Conservation (phyloP, 2,329 filamentous ascomycete species). For the Paracoccidioides lutzii region DNA sequence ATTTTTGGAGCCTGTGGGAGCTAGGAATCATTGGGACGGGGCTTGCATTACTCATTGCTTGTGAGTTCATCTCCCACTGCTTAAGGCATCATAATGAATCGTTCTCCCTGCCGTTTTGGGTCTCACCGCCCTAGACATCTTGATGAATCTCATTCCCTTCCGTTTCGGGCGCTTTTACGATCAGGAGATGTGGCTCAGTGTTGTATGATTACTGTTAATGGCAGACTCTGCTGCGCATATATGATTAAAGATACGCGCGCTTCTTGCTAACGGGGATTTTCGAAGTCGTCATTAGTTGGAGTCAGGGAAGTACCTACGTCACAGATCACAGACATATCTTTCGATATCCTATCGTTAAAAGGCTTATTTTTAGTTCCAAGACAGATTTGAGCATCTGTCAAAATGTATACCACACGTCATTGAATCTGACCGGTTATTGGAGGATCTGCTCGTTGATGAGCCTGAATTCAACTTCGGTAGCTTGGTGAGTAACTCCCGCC, state of each 20-base stretch:
- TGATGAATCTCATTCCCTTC: constrained; percentile 9
- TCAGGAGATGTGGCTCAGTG: background rate
- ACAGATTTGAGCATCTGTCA: constrained; percentile 18
- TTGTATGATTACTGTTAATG: background rate
- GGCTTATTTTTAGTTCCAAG: constrained; percentile 78
- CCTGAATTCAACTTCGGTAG: constrained; percentile 73
- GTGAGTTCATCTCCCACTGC: constrained; percentile 37
- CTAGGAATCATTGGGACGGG: constrained; percentile 63
- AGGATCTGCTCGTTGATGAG: constrained; percentile 78
- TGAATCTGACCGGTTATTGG: constrained; percentile 1
- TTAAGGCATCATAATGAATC: constrained; percentile 9
- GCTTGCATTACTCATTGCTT: constrained; percentile 54
- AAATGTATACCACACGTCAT: constrained; percentile 2
- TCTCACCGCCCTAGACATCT: background rate
- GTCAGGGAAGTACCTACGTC: constrained; percentile 46
- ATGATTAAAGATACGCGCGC: background rate
- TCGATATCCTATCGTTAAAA: constrained; percentile 80
- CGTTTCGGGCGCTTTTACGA: background rate
- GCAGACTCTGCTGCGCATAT: too few relatives aligned
- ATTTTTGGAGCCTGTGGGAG: constrained; percentile 69
- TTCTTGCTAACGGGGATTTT: background rate
- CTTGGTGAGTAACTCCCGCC: constrained; percentile 19
- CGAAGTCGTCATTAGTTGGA: constrained; percentile 54
- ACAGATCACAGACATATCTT: constrained; percentile 55
- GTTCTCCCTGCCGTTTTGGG: background rate